A percentile compares a stretch with the other conserved stretches of the same genome.
Conservation (phyloP, 176 grass and related monocot species). For the Poa annua region DNA sequence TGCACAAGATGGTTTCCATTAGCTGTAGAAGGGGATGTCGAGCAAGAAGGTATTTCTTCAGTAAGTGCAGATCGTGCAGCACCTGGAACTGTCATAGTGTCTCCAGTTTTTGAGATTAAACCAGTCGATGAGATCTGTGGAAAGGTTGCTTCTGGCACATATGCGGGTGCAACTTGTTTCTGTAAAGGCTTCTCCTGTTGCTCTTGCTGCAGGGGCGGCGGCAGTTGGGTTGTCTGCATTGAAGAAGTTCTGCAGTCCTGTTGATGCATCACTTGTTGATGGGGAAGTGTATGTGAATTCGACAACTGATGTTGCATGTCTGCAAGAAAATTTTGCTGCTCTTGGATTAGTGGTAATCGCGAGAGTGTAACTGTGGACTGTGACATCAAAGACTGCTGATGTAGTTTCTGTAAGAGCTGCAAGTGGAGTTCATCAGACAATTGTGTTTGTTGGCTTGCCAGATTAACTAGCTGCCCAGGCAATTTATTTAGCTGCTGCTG, state of each 20-base stretch:
- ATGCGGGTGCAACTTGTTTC: conserved; percentile 52
- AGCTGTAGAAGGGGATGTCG: conserved; percentile 76
- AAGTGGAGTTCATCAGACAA: conserved; percentile 73
- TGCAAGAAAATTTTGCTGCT: conserved; percentile 78
- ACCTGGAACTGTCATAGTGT: conserved; percentile 35
- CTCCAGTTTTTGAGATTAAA: conserved; percentile 54
- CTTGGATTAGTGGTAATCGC: conserved; percentile 64
- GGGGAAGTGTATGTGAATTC: conserved; percentile 53
- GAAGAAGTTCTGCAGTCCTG: conserved; percentile 55
- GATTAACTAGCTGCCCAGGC: conserved; percentile 60
- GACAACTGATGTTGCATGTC: conserved; percentile 73
- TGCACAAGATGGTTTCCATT: conserved; percentile 58
- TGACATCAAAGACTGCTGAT: conserved; percentile 73
- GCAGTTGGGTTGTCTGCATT: conserved; percentile 37
- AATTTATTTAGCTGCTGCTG: conserved; percentile 69
- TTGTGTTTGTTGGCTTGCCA: conserved; percentile 65
- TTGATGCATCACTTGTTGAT: conserved; percentile 62
- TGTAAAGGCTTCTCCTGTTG: conserved; percentile 60
- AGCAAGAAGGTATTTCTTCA: conserved; percentile 88
- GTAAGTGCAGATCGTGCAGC: conserved; percentile 82
- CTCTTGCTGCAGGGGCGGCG: conserved; percentile 51
- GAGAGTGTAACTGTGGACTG: conserved; percentile 59
- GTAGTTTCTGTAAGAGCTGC: conserved; percentile 81
- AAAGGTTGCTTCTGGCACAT: conserved; percentile 56
- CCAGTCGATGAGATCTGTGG: conserved; percentile 42